Conservation (phyloP, 257 asterid species). For the Rhazya stricta region DNA sequence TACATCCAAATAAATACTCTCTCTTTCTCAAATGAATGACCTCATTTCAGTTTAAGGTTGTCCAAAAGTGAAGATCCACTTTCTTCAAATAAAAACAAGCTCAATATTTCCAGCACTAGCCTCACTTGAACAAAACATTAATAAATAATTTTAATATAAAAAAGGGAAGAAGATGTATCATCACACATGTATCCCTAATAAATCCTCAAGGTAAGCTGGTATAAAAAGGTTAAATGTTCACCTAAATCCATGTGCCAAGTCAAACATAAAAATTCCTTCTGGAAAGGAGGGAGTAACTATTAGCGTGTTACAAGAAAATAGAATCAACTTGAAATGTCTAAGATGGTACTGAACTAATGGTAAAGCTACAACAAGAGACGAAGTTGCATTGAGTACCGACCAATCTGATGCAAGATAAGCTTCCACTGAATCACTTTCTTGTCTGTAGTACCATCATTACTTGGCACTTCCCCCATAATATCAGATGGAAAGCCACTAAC, state of each 20-base stretch:
- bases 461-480: conserved; percentile 19
- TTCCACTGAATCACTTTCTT: conserved; percentile 68
- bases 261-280: not conserved
- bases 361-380: conserved; percentile 13
- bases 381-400: conserved; percentile 41
- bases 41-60: not conserved
- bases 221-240: not conserved
- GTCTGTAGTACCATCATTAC: conserved; percentile 33
- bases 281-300: not conserved
- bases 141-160: no score
- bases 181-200: not conserved
- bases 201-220: not conserved
- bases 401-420: conserved; percentile 75
- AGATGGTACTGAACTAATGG: not conserved
- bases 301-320: not conserved
- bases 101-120: not conserved
- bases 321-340: not conserved
- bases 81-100: not conserved
- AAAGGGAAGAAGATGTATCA: not conserved
- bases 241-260: not conserved
- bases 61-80: not conserved
- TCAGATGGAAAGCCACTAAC: conserved; percentile 16
- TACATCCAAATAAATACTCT: not conserved
- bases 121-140: not conserved
- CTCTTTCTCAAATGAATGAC: not conserved